Evolutionary conservation across 257 asterid species (phyloP), one percentile per base, ranked within the genome.

Genomic region (Rauvolfia tetraphylla): DNA sequence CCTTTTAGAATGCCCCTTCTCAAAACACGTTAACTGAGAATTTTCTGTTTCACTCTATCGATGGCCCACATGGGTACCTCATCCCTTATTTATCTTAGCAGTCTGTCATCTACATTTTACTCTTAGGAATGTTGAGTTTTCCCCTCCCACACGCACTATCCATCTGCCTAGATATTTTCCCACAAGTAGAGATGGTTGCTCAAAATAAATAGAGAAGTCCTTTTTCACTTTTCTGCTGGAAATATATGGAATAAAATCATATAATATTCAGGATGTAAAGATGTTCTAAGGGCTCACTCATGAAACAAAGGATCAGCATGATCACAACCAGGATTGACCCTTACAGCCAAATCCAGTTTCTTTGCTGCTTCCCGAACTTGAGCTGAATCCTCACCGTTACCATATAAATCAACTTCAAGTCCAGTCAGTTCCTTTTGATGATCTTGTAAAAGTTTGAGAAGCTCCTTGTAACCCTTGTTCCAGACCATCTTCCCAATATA

Each of bases 381-480:
- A 73, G 75, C 80, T 14, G 98, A 95, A 87, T 95, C 99, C 84
- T 95, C 97, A 18, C 99, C 99, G 17, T 82, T 95, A 74, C 99
- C 99, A 73, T 90, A 95, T 75, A 95, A 85, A 87, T 95, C 98
- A 68, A 93, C 86, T 82, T 95, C 92, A 73, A 91, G 82, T 63
- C 88, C 93, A 51, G 87, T 54, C 25, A 95, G 86, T 75, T 95
- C 95, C 79, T 88, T 86, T 82, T 95, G 97, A 86, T 95, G 88
- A 75, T 87, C 94, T 51, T 33, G 54, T 57, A 95, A 89, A 81
- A 95, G 97, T 72, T 88, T 87, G 78, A 95, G 89, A 74, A 95
- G 89, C 81, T 95, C 99, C 81, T 79, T 90, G 89, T 93, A 95
- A 81, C 99, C 99, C 88, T 95, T 95, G 87, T 81, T 92, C 99